These are phyloP conservation scores for Phytophthora cactorum DNA, from an alignment of 352 stramenopile species.

Conservation along the genomic window DNA sequence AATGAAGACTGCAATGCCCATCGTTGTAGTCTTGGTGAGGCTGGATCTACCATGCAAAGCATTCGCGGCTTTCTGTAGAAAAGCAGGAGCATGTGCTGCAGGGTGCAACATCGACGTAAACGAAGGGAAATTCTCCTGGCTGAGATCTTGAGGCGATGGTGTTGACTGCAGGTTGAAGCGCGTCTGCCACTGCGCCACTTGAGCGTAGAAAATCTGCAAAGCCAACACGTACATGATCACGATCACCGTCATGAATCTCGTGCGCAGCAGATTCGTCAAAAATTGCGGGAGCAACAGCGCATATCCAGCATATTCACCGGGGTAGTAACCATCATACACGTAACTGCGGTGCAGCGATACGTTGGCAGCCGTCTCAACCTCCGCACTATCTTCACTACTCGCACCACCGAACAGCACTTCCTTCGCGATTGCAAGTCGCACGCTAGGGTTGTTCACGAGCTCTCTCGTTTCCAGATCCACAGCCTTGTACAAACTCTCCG, in stretches of 20 bases:
- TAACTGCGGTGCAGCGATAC: slow-evolving; percentile 52
- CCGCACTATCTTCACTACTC: neutral
- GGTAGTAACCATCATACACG: slow-evolving; percentile 59
- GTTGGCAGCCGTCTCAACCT: slow-evolving; percentile 25
- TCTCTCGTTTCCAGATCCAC: slow-evolving; percentile 57
- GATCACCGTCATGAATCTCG: slow-evolving; percentile 48
- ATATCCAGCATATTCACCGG: slow-evolving; percentile 55
- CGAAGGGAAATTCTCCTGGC: slow-evolving; percentile 52
- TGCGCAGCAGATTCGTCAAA: slow-evolving; percentile 59
- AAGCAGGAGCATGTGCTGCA: slow-evolving; percentile 42
- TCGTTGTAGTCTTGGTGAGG: slow-evolving; percentile 11
- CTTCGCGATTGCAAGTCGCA: slow-evolving; percentile 53
- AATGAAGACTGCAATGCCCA: slow-evolving; percentile 17
- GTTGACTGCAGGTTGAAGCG: slow-evolving; percentile 60
- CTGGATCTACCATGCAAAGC: slow-evolving; percentile 10
- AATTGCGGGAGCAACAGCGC: slow-evolving; percentile 51
- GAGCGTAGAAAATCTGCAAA: slow-evolving; percentile 68
- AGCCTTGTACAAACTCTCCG: slow-evolving; percentile 63
- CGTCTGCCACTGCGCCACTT: slow-evolving; percentile 73
- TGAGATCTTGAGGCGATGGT: slow-evolving; percentile 24
- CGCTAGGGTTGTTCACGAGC: slow-evolving; percentile 46
- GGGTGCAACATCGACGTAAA: slow-evolving; percentile 73
- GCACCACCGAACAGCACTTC: slow-evolving; percentile 45
- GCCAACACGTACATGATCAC: slow-evolving; percentile 72
- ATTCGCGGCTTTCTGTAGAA: slow-evolving; percentile 32